A percentile compares a stretch with the other conserved stretches of the same genome.
Conservation (phyloP, 768 basidiomycete genomes). For the Tylopilus vinaceipallidus region DNA sequence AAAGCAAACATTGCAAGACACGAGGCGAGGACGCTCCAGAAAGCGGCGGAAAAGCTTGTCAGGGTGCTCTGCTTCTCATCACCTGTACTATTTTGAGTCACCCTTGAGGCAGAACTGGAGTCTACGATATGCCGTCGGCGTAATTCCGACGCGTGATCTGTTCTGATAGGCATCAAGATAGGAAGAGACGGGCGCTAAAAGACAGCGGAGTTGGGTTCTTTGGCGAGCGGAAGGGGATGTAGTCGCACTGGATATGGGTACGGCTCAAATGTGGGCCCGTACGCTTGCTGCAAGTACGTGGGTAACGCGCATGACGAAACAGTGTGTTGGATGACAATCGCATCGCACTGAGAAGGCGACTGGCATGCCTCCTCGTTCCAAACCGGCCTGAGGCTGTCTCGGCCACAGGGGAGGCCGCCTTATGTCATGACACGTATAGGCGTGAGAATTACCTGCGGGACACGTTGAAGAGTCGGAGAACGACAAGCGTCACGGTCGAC, state of each 20-base stretch:
- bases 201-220: neutral
- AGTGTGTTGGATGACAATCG: too few species aligned
- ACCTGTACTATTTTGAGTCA: neutral
- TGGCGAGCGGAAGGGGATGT: neutral
- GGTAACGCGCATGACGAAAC: too few species aligned
- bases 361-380: too few species aligned
- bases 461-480: conserved; percentile 11
- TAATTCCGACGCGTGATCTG: conserved; percentile 6
- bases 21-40: conserved; percentile 3
- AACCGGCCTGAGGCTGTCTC: too few species aligned
- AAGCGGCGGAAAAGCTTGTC: neutral
- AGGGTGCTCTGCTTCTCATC: neutral
- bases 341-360: too few species aligned
- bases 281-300: too few species aligned
- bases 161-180: neutral
- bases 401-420: too few species aligned
- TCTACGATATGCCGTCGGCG: conserved; percentile 9
- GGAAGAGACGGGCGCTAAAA: neutral
- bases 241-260: too few species aligned
- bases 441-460: conserved; percentile 19
- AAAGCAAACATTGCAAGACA: conserved; percentile 7
- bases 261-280: too few species aligned
- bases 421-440: too few species aligned
- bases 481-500: too few species aligned
- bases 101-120: neutral